Evolutionary conservation across 2,329 filamentous ascomycete species (phyloP).

Genomic region (Penicillium corylophilum): DNA sequence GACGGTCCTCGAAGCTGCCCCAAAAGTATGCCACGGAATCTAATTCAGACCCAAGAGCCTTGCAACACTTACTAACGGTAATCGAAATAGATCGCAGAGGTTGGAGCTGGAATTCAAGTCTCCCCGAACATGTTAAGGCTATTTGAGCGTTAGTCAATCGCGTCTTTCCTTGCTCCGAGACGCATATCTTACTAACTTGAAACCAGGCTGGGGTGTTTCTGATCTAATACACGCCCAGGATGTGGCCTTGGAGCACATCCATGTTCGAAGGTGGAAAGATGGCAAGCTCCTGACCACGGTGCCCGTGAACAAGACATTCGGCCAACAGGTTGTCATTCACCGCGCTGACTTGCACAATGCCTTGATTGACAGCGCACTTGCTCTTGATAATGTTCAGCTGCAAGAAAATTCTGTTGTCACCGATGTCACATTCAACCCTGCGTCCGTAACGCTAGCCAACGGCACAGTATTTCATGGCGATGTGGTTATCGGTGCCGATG

Average conservation of each 20-base stretch:
- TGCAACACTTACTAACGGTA: conserved; percentile 1
- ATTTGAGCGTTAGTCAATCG: conserved; percentile 55
- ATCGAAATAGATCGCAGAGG: conserved; percentile 39
- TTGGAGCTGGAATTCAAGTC: conserved; percentile 79
- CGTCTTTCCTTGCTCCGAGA: neutral
- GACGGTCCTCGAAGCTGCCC: conserved; percentile 33
- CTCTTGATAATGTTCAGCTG: conserved; percentile 31
- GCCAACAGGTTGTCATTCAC: conserved; percentile 37
- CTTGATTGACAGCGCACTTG: conserved; percentile 29
- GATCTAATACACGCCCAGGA: conserved; percentile 34
- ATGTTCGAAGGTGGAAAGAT: conserved; percentile 37
- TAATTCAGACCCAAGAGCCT: neutral
- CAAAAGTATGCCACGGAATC: conserved; percentile 26
- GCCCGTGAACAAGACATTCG: conserved; percentile 37
- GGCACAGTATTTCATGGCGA: conserved; percentile 40
- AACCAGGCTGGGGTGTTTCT: conserved; percentile 36
- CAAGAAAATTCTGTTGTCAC: conserved; percentile 30
- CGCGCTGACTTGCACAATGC: conserved; percentile 38
- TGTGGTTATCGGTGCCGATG: conserved; percentile 54
- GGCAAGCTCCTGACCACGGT: conserved; percentile 32
- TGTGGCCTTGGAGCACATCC: conserved; percentile 35
- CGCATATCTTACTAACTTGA: neutral
- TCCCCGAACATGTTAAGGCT: conserved; percentile 78
- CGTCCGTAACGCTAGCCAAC: conserved; percentile 29
- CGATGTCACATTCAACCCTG: conserved; percentile 27